phyloP scores from a whole-genome alignment of 2,329 filamentous ascomycete species.

The Colletotrichum sp. region DNA sequence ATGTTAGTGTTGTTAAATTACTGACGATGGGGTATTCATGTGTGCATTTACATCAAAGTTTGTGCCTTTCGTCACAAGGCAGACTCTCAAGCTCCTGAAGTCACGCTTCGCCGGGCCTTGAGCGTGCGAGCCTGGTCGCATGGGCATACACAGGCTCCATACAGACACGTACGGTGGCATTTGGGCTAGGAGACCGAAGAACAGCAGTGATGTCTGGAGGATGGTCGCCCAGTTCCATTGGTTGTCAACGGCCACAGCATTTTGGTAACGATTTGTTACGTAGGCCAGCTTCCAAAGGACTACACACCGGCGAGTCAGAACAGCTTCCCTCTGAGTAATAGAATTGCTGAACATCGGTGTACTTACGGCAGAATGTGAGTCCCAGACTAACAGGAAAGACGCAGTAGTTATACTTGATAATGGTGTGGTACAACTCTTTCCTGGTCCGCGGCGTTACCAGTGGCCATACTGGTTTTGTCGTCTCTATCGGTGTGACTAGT shows the following conservation, averaged over 20 bases:
- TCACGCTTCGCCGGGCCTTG: background rate
- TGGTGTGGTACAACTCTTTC: background rate
- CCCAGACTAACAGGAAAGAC: background rate
- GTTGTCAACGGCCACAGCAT: background rate
- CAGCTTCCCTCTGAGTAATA: accelerated
- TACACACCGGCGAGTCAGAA: background rate
- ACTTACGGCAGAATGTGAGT: background rate
- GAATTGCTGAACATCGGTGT: accelerated
- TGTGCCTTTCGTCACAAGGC: background rate
- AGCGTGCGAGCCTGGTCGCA: background rate
- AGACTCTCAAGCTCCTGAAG: background rate
- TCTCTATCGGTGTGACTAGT: background rate
- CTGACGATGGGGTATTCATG: accelerated
- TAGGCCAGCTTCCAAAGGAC: background rate
- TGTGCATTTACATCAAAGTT: background rate
- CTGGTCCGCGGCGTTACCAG: background rate
- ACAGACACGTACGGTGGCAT: background rate
- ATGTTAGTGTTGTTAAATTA: background rate
- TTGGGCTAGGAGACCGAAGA: background rate
- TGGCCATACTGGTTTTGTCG: background rate
- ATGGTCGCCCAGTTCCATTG: background rate
- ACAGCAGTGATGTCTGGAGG: background rate
- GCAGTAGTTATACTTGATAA: background rate
- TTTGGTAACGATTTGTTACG: background rate
- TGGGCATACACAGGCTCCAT: background rate